phyloP scores from a whole-genome alignment of 2,329 filamentous ascomycete genomes.

The Dactylellina leptospora region DNA sequence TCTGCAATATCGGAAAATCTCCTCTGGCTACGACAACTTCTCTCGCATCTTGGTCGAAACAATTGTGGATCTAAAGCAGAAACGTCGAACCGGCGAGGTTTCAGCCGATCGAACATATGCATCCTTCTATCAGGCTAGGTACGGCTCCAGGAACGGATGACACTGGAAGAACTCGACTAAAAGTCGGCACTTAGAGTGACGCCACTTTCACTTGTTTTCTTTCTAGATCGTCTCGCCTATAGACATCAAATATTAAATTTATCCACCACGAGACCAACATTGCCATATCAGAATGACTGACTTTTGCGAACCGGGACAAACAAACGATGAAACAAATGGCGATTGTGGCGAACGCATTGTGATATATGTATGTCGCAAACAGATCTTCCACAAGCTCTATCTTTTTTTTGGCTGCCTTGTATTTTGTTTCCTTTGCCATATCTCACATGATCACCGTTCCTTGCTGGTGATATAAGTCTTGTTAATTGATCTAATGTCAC shows the following conservation, averaged over 20 bases:
- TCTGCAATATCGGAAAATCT: constrained; percentile 54
- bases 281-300: background rate
- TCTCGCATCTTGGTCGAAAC: constrained; percentile 30
- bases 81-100: constrained; percentile 31
- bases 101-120: constrained; percentile 44
- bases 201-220: constrained; percentile 9
- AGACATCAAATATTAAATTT: constrained; percentile 21
- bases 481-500: no score
- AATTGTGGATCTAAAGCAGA: constrained; percentile 46
- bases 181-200: constrained; percentile 30
- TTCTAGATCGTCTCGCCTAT: constrained; percentile 4
- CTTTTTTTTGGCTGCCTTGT: no score
- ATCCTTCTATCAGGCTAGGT: constrained; percentile 21
- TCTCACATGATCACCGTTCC: no score
- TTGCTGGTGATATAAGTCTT: no score
- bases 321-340: constrained; percentile 41
- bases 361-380: background rate
- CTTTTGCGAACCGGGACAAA: constrained; percentile 30
- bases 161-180: constrained; percentile 19
- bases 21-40: constrained; percentile 3
- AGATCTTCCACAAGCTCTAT: no score
- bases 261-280: constrained; percentile 11
- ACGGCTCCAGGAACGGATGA: constrained; percentile 13
- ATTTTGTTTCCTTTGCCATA: no score
- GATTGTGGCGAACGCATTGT: constrained; percentile 7